These are phyloP conservation scores for Tetrahymena thermophila DNA, from an alignment of 73 alveolate genomes.

Conservation along the genomic window DNA sequence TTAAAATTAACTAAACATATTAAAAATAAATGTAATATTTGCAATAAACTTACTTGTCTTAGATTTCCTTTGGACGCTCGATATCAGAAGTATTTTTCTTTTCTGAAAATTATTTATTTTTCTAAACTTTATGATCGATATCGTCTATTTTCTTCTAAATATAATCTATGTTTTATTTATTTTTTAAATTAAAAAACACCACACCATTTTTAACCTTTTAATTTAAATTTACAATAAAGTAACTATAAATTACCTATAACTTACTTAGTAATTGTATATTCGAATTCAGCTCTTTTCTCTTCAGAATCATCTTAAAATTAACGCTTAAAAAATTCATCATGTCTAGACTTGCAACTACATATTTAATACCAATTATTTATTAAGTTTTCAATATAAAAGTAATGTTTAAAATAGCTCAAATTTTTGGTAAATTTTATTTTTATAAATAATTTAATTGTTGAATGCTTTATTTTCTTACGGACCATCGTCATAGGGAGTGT, in stretches of 20 bases:
- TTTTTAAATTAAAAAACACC: no score
- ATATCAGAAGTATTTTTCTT: neutral
- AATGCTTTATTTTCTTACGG: neutral
- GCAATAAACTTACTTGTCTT: neutral
- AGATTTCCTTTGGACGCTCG: neutral
- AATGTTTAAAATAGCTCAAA: neutral
- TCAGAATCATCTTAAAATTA: neutral
- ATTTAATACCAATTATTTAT: neutral
- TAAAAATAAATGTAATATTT: neutral
- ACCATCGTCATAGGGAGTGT: neutral
- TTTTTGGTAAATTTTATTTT: neutral
- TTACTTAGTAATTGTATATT: neutral
- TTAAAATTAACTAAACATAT: neutral
- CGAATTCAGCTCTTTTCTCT: neutral
- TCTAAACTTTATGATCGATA: neutral
- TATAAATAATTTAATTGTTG: neutral
- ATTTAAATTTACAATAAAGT: neutral
- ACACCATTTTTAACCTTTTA: neutral
- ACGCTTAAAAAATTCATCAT: neutral
- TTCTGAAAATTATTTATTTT: neutral
- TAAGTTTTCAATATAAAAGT: no score
- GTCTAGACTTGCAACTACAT: neutral
- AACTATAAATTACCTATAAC: neutral
- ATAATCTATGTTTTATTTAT: neutral
- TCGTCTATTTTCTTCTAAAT: neutral